Base-by-base conservation (phyloP, 345 rosid genomes). In the Salix arbutifolia region DNA sequence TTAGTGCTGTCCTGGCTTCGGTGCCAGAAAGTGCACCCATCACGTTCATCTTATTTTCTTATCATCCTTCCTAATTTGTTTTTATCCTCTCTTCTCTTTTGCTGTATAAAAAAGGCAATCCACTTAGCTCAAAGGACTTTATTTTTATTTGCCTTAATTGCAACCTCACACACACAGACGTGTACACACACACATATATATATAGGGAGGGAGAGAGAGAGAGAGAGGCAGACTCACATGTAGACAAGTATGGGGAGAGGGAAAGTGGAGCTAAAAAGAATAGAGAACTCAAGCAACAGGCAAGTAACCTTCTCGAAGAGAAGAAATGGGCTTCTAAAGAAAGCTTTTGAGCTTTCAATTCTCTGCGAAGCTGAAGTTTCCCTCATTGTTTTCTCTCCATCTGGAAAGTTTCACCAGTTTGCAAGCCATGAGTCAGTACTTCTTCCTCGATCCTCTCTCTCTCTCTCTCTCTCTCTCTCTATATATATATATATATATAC, bases 271-370 rank as follows among this genome's bases (percentile, higher is more conserved):
- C 82, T 90, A 76, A 87, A 88, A 85, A 86, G 90, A 79, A 88
- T 90, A 76, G 92, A 90, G 81, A 90, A 88, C 75, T 72, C 86
- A 64, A 74, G 90, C 21, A 89, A 72, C 78, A 82, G 94, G 80
- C 94, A 90, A 62, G 90, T 90, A 7, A 87, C 90, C 73, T 90
- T 90, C 88, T 90, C 91, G 4, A 90, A 88, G 86, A 79, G 91
- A 56, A 83, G 87, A 74, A 85, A 81, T 75, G 94, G 94, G 19
- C 73, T 90, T 56, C 50, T 90, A 8, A 90, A 88, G 88, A 90
- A 90, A 80, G 90, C 94, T 72, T 86, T 79, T 46, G 91, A 90
- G 87, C 88, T 90, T 23, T 90, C 94, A 33, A 67, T 90, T 31
- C 91, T 88, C 48, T 90, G 91, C 31, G 94, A 90, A 64, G 94